Conservation (phyloP, 495 filamentous ascomycete species). For the Apiosordaria backusii region DNA sequence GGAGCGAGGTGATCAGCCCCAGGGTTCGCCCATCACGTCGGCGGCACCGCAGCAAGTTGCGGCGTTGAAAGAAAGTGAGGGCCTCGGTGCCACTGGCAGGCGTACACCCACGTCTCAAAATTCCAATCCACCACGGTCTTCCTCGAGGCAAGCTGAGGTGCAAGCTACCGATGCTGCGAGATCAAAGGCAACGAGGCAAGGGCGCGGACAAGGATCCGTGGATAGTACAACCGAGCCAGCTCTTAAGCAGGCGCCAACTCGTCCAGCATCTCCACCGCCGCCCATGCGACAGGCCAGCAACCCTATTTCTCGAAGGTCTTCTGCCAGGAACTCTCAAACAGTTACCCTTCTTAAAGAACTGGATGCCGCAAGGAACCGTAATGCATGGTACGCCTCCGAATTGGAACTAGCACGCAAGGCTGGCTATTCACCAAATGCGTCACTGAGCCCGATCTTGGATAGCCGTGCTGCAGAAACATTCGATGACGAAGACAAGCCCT, state of each 20-base stretch:
- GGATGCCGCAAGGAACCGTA: conserved; percentile 73
- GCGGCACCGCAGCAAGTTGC: conserved; percentile 50
- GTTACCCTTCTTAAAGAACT: conserved; percentile 75
- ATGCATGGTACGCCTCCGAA: conserved; percentile 97
- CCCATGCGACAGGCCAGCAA: conserved; percentile 51
- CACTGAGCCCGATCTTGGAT: conserved; percentile 71
- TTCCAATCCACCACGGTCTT: conserved; percentile 26
- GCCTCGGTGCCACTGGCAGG: conserved; percentile 51
- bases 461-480: conserved; percentile 71
- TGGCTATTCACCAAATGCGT: conserved; percentile 73
- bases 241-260: conserved; percentile 39
- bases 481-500: conserved; percentile 82
- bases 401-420: conserved; percentile 83
- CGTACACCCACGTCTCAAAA: conserved; percentile 54
- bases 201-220: conserved; percentile 46
- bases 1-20: conserved; percentile 36
- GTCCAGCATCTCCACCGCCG: conserved; percentile 51
- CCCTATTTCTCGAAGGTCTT: conserved; percentile 46
- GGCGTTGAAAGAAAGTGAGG: conserved; percentile 41
- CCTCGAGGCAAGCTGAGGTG: conserved; percentile 31
- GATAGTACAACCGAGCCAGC: conserved; percentile 48
- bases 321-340: conserved; percentile 53
- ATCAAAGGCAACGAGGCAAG: conserved; percentile 32
- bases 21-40: conserved; percentile 48
- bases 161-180: conserved; percentile 30